Conservation (phyloP, 2,329 filamentous ascomycete species). For the Falciphora oryzae region DNA sequence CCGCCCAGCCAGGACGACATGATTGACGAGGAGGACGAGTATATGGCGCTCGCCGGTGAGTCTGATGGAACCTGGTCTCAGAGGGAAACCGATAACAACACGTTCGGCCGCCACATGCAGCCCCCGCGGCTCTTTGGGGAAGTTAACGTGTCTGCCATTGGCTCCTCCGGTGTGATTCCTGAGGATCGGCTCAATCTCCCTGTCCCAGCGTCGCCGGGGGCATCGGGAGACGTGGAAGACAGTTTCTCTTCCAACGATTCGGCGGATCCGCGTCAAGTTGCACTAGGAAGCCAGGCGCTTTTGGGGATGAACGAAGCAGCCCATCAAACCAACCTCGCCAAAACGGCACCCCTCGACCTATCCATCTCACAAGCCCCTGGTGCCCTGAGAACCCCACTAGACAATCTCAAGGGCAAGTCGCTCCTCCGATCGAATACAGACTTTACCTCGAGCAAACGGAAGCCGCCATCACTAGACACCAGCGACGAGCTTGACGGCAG, state of each 20-base stretch:
- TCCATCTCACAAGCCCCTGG: background rate
- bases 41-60: slow-evolving; percentile 25
- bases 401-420: slow-evolving; percentile 35
- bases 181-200: slow-evolving; percentile 44
- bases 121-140: slow-evolving; percentile 48
- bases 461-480: slow-evolving; percentile 34
- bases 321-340: slow-evolving; percentile 41
- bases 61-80: slow-evolving; percentile 57
- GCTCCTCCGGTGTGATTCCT: slow-evolving; percentile 46
- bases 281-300: slow-evolving; percentile 13
- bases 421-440: slow-evolving; percentile 19
- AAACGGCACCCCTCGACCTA: background rate
- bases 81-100: slow-evolving; percentile 75
- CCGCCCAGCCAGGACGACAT: slow-evolving; percentile 24
- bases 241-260: slow-evolving; percentile 28
- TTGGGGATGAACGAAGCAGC: slow-evolving; percentile 32
- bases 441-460: slow-evolving; percentile 50
- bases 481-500: slow-evolving; percentile 43
- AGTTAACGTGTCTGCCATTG: slow-evolving; percentile 46
- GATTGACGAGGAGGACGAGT: slow-evolving; percentile 25
- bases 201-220: slow-evolving; percentile 23
- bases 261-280: background rate
- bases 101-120: slow-evolving; percentile 44
- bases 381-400: background rate
- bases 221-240: slow-evolving; percentile 36